Conservation (phyloP, 192 early-diverging fungal genomes). For the Podila clonocystis region DNA sequence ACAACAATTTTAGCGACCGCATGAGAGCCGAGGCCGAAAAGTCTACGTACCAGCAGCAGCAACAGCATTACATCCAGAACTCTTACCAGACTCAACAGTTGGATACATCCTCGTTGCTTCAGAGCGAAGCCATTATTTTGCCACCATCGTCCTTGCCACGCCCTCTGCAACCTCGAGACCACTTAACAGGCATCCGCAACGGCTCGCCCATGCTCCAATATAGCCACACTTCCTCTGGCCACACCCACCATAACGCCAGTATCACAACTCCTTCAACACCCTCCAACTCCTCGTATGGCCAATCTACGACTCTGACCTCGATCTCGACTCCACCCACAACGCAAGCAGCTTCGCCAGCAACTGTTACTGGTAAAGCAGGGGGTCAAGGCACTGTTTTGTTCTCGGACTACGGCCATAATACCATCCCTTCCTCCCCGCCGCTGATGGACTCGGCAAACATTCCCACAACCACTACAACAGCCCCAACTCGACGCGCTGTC, state of each 20-base stretch:
- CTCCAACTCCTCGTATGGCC: background rate
- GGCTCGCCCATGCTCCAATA: slow-evolving; percentile 12
- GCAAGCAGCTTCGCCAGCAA: too few species aligned
- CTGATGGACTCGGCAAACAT: slow-evolving; percentile 5
- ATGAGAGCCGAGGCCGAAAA: slow-evolving; percentile 9
- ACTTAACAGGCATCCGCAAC: slow-evolving; percentile 13
- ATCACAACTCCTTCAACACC: background rate
- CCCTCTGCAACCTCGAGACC: slow-evolving; percentile 29
- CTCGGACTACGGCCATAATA: too few species aligned
- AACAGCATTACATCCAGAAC: slow-evolving; percentile 4
- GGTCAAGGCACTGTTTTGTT: too few species aligned
- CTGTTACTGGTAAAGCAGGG: too few species aligned
- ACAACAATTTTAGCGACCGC: background rate
- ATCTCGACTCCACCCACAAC: too few species aligned
- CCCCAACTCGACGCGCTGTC: slow-evolving; percentile 20
- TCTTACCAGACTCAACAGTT: background rate
- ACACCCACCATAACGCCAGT: background rate
- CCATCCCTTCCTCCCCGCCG: background rate
- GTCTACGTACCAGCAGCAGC: slow-evolving; percentile 8
- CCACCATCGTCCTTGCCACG: slow-evolving; percentile 39
- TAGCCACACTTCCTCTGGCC: background rate
- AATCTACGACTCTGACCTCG: too few species aligned
- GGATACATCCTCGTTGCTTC: background rate
- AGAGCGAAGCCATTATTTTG: slow-evolving; percentile 23
- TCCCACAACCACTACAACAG: background rate